Evolutionary conservation across 2,329 filamentous ascomycete species (phyloP), one percentile per base, ranked within the genome.

Genomic region (Furcasterigmium sp.): DNA sequence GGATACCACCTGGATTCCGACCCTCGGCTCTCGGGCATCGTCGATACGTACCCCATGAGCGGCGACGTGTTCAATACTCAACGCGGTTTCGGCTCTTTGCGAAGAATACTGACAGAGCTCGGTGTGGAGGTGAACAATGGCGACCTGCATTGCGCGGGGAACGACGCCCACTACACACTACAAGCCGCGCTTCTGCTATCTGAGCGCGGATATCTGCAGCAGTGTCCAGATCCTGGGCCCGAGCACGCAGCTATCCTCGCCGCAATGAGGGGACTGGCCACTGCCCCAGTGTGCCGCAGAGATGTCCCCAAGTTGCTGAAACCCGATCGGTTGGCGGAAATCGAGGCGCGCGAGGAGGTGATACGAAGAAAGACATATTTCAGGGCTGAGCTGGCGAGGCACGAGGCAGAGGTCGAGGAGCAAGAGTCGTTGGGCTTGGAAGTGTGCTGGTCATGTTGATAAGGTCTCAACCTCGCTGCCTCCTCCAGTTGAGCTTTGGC

Each of bases 131-230:
- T 10, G 20, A 17, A 38, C 20, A 13, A 3, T 3, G 21, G 37
- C 11, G 37, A 85, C 52, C 69, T 91, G n/a, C 90, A 95, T 62
- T 95, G 95, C 56, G 90, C 84, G 0, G 82, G 90, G 2, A 95
- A 95, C 51, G 90, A 95, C 58, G 89, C 90, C 0, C 76, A 82
- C 2, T 93, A 85, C 58, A 91, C 88, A 0, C 64, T 95, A 49
- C 81, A 84, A 48, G 84, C 81, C 8, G 77, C 93, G 2, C 37
- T 38, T 3, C 13, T 26, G 5, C n/a, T 38, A 9, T 10, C 37
- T 3, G 13, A 26, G 17, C 37, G 37, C 7, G 37, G 37, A 2
- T 38, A 38, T 15, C 21, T 38, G 21, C 20, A 38, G 21, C n/a
- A 23, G 20, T 38, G 21, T 38, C 15, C 32, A 3, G 18, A 7